Conservation (phyloP, 345 rosid genomes). For the Heritiera fomes region DNA sequence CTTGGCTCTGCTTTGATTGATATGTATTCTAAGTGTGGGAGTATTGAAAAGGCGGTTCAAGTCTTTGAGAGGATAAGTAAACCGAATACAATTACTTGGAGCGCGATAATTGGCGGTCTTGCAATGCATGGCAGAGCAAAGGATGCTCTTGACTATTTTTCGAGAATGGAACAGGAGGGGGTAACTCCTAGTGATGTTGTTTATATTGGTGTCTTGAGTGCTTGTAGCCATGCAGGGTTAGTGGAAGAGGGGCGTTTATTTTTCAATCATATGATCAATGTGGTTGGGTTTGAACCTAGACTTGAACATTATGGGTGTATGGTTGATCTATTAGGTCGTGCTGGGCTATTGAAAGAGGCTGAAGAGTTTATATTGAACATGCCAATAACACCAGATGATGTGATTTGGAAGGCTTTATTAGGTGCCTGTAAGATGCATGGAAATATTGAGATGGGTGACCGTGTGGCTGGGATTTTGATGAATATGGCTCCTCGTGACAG, state of each 20-base stretch:
- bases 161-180: constrained; percentile 45
- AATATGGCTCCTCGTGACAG: constrained; percentile 59
- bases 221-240: constrained; percentile 71
- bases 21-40: constrained; percentile 77
- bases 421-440: constrained; percentile 68
- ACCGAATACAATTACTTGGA: constrained; percentile 60
- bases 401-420: constrained; percentile 65
- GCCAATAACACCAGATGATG: constrained; percentile 62
- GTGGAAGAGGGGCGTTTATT: constrained; percentile 54
- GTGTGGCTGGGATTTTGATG: constrained; percentile 53
- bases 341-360: constrained; percentile 59
- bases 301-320: constrained; percentile 75
- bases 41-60: constrained; percentile 57
- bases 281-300: constrained; percentile 56
- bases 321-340: constrained; percentile 73
- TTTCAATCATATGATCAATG: constrained; percentile 54
- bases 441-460: constrained; percentile 55
- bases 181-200: constrained; percentile 54
- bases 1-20: constrained; percentile 76
- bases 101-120: constrained; percentile 63
- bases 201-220: constrained; percentile 55
- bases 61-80: constrained; percentile 52
- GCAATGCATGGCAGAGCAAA: constrained; percentile 62
- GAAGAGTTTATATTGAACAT: constrained; percentile 57
- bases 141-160: constrained; percentile 54